Evolutionary conservation across 768 basidiomycete species (phyloP).

Genomic region (Clavulina sp.): DNA sequence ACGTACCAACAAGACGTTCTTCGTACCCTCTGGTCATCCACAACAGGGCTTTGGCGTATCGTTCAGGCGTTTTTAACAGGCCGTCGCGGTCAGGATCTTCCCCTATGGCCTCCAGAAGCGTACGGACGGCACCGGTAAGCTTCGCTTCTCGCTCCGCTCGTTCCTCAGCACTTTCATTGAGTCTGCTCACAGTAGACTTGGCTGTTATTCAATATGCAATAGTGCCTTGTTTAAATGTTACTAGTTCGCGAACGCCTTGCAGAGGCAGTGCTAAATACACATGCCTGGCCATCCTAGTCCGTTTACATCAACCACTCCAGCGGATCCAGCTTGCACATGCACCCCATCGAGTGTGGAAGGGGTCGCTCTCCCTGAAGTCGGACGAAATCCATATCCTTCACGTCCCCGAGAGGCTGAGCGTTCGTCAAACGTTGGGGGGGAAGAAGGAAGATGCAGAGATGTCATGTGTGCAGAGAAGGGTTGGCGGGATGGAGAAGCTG

Average conservation of each 20-base stretch:
- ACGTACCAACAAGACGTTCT: conserved; percentile 69
- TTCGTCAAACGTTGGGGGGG: neutral
- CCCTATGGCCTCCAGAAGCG: conserved; percentile 90
- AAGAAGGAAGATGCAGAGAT: neutral
- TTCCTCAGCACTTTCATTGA: conserved; percentile 64
- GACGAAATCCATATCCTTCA: conserved; percentile 73
- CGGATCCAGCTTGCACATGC: neutral
- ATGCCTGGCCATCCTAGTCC: conserved; percentile 89
- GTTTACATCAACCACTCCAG: conserved; percentile 30
- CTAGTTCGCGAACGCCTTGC: neutral
- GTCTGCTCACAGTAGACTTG: conserved; percentile 73
- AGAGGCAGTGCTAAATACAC: neutral
- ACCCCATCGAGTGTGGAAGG: conserved; percentile 24
- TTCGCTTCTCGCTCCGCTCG: conserved; percentile 52
- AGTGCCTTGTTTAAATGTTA: neutral
- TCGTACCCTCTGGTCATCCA: conserved; percentile 99
- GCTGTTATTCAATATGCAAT: conserved; percentile 36
- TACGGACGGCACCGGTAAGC: conserved; percentile 71
- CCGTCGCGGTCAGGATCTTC: conserved; percentile 97
- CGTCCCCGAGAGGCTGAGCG: conserved; percentile 22
- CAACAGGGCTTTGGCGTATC: conserved; percentile 91
- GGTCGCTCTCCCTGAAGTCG: conserved; percentile 47
- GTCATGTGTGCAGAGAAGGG: neutral
- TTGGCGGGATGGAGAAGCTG: too few species aligned
- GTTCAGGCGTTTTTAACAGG: conserved; percentile 74